phyloP scores from a whole-genome alignment of 2,329 filamentous ascomycete genomes.

The Penicillium sumatraense region DNA sequence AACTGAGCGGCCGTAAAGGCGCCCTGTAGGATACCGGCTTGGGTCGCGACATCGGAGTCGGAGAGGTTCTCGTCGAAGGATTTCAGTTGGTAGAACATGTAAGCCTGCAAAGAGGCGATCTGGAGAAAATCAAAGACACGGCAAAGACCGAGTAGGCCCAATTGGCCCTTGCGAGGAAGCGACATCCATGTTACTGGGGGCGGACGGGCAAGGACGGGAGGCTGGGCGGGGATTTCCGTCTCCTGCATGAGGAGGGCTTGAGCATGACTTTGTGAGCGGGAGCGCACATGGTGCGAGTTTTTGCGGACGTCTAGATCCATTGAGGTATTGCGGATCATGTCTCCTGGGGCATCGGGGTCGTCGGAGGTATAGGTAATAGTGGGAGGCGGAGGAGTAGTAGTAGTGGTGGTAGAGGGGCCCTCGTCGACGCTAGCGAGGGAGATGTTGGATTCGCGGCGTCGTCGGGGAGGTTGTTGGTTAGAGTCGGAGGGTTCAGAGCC shows the following conservation, averaged over 20 bases:
- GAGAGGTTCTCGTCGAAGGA: conserved; percentile 67
- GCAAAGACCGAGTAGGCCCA: conserved; percentile 42
- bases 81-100: conserved; percentile 84
- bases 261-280: conserved; percentile 35
- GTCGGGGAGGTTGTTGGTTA: conserved; percentile 26
- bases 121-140: conserved; percentile 48
- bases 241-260: conserved; percentile 26
- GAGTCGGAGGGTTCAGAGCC: conserved; percentile 30
- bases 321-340: conserved; percentile 39
- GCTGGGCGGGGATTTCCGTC: conserved; percentile 21
- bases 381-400: conserved; percentile 9
- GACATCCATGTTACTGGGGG: conserved; percentile 46
- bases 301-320: conserved; percentile 32
- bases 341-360: conserved; percentile 27
- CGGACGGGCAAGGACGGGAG: conserved; percentile 20
- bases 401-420: conserved; percentile 21
- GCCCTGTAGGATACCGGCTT: conserved; percentile 76
- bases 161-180: conserved; percentile 43
- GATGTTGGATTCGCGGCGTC: conserved; percentile 38
- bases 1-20: conserved; percentile 82
- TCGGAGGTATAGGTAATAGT: conserved; percentile 9
- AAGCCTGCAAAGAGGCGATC: conserved; percentile 56
- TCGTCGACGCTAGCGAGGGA: conserved; percentile 39
- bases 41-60: conserved; percentile 68
- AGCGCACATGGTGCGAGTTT: conserved; percentile 29